Evolutionary conservation across 2,329 filamentous ascomycete species (phyloP), one percentile per base, ranked within the genome.

Genomic region (Phoma herbarum): DNA sequence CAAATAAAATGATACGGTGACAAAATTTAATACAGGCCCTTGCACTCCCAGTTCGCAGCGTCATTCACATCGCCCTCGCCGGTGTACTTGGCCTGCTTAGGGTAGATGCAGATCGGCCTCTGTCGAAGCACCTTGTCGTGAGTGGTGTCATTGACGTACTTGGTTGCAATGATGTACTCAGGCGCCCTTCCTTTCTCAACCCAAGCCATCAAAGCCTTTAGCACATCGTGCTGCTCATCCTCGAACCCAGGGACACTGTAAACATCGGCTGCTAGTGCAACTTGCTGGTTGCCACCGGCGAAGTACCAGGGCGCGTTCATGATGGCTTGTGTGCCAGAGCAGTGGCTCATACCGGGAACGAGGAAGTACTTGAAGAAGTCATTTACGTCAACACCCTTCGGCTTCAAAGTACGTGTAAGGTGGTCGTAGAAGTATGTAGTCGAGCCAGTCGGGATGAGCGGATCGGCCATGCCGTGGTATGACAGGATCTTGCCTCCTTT

Each of bases 371-470:
- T 75, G 67, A 75, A 81, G 66, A 78, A 82, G 16, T 69, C 66
- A 42, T 79, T 74, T 1, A 80, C 59, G 3, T 77, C 62, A 28
- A 78, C 65, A 20, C 75, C 77, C 12, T 65, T 59, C 0, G 76
- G 73, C n/a, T 70, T 57, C 23, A 81, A 57, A 0, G 72, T 72
- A 7, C 69, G 70, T n/a, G 68, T 46, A 1, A 85, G 79, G 16
- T 80, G 77, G 18, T 79, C 75, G 70, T 84, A 83, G 66, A 79
- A 88, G 68, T 83, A 83, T 10, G 82, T 78, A 2, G 81, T 82
- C 20, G 82, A 79, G 0, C 81, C 80, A 0, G 81, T 81, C 14
- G 83, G 79, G 52, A 87, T 88, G 8, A 78, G 66, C 1, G 64
- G 75, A 60, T 81, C 80, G 7, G 69, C 64, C 39, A 84, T 78